Conservation (phyloP, 1,284 basidiomycete genomes). For the Termitomyces sp. region DNA sequence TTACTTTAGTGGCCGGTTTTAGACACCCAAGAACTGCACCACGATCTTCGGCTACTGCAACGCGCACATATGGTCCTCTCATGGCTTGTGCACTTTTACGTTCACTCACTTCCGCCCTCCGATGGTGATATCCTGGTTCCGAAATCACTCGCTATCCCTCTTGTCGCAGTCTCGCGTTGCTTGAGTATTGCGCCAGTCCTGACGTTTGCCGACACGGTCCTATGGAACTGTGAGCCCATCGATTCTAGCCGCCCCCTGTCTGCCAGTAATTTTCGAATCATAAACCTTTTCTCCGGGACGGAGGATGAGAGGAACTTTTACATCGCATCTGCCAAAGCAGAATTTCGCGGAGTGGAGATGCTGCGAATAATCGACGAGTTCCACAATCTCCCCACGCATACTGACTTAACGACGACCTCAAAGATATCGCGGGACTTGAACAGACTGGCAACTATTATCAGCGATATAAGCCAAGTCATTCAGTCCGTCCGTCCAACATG, state of each 20-base stretch:
- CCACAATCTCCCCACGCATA: constrained; percentile 64
- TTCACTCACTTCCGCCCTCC: constrained; percentile 66
- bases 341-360: constrained; percentile 84
- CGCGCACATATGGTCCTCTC: constrained; percentile 88
- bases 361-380: constrained; percentile 86
- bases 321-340: constrained; percentile 78
- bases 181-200: constrained; percentile 89
- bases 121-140: constrained; percentile 56
- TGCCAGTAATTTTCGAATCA: constrained; percentile 60
- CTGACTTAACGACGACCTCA: constrained; percentile 64
- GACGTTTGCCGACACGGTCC: constrained; percentile 93
- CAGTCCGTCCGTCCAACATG: constrained; percentile 69
- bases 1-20: constrained; percentile 63
- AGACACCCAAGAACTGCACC: constrained; percentile 45
- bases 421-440: constrained; percentile 73
- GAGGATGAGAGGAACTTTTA: constrained; percentile 88
- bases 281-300: constrained; percentile 80
- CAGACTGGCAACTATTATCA: constrained; percentile 67
- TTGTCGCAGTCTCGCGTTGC: constrained; percentile 69
- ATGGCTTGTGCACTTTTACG: constrained; percentile 87
- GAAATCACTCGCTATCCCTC: constrained; percentile 73
- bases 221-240: constrained; percentile 86
- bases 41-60: constrained; percentile 59
- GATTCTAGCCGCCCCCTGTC: constrained; percentile 50
- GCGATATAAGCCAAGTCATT: constrained; percentile 68